Evolutionary conservation across 805 yeast genomes (phyloP).

Genomic region (Suhomyces sp.): DNA sequence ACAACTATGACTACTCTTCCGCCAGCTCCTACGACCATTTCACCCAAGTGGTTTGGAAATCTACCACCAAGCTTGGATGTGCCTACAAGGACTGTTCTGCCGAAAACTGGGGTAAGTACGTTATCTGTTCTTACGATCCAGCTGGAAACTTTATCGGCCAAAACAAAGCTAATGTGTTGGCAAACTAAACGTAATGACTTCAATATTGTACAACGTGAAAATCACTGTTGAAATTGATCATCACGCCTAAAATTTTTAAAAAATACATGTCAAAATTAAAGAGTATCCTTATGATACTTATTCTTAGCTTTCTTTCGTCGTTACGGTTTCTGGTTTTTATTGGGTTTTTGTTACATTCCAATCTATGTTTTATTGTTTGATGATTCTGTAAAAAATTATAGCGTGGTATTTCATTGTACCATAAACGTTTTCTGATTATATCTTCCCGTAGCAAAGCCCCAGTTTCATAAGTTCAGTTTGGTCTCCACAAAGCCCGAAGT

Average conservation of each 20-base stretch:
- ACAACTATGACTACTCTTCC: slow-evolving; percentile 21
- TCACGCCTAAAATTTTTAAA: background rate
- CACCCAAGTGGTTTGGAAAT: slow-evolving; percentile 77
- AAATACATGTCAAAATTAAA: background rate
- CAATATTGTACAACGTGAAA: background rate
- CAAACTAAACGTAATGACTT: slow-evolving; percentile 11
- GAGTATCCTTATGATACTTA: too few relatives aligned
- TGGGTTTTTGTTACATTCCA: background rate
- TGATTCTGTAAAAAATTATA: too few relatives aligned
- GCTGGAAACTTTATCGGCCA: slow-evolving; percentile 68
- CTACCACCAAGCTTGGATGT: slow-evolving; percentile 65
- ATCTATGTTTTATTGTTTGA: background rate
- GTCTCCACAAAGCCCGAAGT: slow-evolving; percentile 11
- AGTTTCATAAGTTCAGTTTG: slow-evolving; percentile 11
- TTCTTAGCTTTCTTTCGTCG: background rate
- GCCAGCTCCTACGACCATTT: slow-evolving; percentile 56
- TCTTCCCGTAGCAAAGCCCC: slow-evolving; percentile 8
- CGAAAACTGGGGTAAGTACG: slow-evolving; percentile 51
- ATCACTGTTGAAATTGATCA: slow-evolving; percentile 1
- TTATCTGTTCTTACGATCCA: slow-evolving; percentile 72
- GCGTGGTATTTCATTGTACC: too few relatives aligned
- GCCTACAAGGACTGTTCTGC: slow-evolving; percentile 59
- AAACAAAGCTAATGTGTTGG: slow-evolving; percentile 12
- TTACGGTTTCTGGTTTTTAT: slow-evolving; percentile 1
- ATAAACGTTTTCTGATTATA: too few relatives aligned